phyloP scores from a whole-genome alignment of 2,329 filamentous ascomycete species.

The Cladosporium cucumerinum region DNA sequence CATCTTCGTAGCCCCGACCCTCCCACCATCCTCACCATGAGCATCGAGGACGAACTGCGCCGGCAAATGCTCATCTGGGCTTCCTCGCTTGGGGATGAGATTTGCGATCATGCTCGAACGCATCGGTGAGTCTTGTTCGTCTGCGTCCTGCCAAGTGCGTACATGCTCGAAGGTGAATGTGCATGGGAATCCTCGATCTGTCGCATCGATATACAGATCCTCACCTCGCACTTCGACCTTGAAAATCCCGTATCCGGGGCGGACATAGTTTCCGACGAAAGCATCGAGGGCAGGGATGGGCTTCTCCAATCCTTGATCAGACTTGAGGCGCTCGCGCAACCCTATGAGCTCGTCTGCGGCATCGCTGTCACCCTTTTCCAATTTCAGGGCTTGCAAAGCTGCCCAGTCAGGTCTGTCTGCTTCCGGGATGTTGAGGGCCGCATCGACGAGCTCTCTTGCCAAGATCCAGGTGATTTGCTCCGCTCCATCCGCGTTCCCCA shows the following conservation, averaged over 20 bases:
- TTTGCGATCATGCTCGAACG: neutral
- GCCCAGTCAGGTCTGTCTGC: conserved; percentile 23
- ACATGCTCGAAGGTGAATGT: conserved; percentile 32
- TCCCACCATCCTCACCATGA: neutral
- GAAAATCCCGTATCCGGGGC: conserved; percentile 31
- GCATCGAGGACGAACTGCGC: neutral
- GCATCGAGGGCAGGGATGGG: conserved; percentile 22
- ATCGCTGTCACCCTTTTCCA: conserved; percentile 3
- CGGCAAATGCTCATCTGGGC: neutral
- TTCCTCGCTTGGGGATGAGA: neutral
- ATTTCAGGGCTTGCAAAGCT: conserved; percentile 8
- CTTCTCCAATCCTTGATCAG: conserved; percentile 10
- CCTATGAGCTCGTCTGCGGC: conserved; percentile 16
- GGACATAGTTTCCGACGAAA: conserved; percentile 28
- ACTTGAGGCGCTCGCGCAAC: conserved; percentile 11
- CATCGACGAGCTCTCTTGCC: conserved; percentile 28
- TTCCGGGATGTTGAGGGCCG: conserved; percentile 22
- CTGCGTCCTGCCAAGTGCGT: neutral
- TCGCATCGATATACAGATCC: conserved; percentile 33
- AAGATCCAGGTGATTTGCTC: conserved; percentile 19
- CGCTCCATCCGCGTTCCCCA: conserved; percentile 29
- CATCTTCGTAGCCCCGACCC: neutral
- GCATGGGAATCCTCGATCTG: conserved; percentile 31
- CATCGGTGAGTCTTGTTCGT: neutral
- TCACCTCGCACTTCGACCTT: conserved; percentile 27